Base-by-base conservation (phyloP, 2,329 filamentous ascomycete genomes). In the Apiospora pterosperma region DNA sequence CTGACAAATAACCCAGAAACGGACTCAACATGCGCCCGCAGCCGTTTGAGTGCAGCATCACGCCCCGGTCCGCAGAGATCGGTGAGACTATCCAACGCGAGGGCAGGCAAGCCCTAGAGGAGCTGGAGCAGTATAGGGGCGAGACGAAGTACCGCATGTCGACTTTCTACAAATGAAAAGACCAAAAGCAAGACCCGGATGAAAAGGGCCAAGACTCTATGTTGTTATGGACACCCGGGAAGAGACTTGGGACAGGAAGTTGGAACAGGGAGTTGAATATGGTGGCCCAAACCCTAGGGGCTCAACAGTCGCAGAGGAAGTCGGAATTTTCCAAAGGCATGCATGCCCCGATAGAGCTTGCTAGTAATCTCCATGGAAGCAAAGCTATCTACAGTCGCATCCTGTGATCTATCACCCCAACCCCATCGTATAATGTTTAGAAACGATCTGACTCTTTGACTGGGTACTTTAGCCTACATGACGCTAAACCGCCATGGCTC, bases 11-110 rank as follows among this genome's bases (percentile, higher is more conserved):
- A 10, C 36, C 62, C 62, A 84, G 82, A 1, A 85, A 88, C 67
- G 85, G 85, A 2, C 75, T 87, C 28, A 88, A 88, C 67, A 86
- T 85, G 84, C 79, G 85, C 2, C 85, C 85, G 4, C 78, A 81
- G 66, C 81, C 82, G 0, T 88, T 88, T 69, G 74, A 79, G 63
- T 87, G 85, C 63, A 80, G 77, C 62, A 85, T 88, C 66, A 79
- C 75, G 39, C 82, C 85, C 14, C 76, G 85, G 36, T 82, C 73
- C 14, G 77, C 80, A 19, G 78, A 80, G 65, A 84, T 87, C 62
- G 75, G 75, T 3, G 74, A 78, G 63, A 81, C 84, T 0, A 84
- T 88, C 55, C 76, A 84, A 62, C 75, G 80, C 1, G 85, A 88
- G 70, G 85, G 84, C 4, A 74, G 75, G 65, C 78, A 85, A 69